phyloP scores from a whole-genome alignment of 108 stramenopile genomes.

The Cylindrotheca closterium region DNA sequence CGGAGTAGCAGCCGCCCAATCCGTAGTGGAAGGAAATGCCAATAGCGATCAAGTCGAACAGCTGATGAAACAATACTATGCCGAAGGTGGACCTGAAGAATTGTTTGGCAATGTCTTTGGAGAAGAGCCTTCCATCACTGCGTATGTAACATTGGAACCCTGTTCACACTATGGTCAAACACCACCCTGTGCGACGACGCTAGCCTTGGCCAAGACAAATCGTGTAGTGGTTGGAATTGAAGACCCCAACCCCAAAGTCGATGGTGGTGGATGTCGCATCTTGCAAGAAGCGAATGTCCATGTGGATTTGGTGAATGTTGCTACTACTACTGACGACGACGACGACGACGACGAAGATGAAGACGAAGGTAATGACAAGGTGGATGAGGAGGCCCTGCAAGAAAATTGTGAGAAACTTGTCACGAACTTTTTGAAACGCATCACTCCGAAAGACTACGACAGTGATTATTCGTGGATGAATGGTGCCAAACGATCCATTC shows the following conservation, averaged over 20 bases:
- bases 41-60: conserved; percentile 15
- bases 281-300: conserved; percentile 64
- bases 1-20: conserved; percentile 59
- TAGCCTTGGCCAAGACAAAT: conserved; percentile 59
- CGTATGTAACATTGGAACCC: conserved; percentile 91
- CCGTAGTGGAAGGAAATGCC: conserved; percentile 32
- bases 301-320: conserved; percentile 44
- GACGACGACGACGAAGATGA: no score
- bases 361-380: no score
- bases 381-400: conserved; percentile 4
- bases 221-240: conserved; percentile 84
- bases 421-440: conserved; percentile 65
- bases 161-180: conserved; percentile 88
- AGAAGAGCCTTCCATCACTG: conserved; percentile 53
- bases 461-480: conserved; percentile 41
- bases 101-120: conserved; percentile 51
- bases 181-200: conserved; percentile 80
- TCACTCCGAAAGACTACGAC: conserved; percentile 44
- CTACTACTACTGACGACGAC: no score
- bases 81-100: conserved; percentile 41
- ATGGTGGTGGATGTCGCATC: conserved; percentile 76
- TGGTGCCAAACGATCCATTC: conserved; percentile 46
- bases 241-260: conserved; percentile 86
- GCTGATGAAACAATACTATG: conserved; percentile 43
- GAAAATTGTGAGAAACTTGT: conserved; percentile 55